Conservation (phyloP, 2,329 filamentous ascomycete species). For the Curvularia sp. region DNA sequence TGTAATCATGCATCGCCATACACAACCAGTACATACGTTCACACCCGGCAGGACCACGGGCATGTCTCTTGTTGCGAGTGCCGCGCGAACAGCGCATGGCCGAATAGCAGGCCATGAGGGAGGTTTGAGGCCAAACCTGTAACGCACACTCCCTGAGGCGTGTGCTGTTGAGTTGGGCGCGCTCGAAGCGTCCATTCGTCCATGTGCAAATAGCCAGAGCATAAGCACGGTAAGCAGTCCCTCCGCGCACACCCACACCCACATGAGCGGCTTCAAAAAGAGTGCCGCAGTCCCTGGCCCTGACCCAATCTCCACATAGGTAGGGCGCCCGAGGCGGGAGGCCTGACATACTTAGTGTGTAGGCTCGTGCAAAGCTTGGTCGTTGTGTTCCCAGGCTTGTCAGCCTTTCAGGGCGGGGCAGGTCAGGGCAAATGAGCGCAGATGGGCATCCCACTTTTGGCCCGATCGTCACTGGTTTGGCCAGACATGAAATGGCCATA, state of each 20-base stretch:
- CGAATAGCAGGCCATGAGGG: slow-evolving; percentile 20
- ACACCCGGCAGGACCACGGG: slow-evolving; percentile 16
- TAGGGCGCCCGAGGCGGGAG: slow-evolving; percentile 29
- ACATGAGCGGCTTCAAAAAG: slow-evolving; percentile 27
- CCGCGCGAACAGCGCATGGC: slow-evolving; percentile 12
- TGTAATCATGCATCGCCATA: slow-evolving; percentile 10
- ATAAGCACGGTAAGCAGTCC: slow-evolving; percentile 47
- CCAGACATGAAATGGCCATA: slow-evolving; percentile 8
- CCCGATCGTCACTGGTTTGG: slow-evolving; percentile 8
- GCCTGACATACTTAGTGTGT: slow-evolving; percentile 34
- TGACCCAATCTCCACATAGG: slow-evolving; percentile 46
- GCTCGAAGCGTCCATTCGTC: slow-evolving; percentile 33
- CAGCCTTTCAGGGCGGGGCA: slow-evolving; percentile 22
- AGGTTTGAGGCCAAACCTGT: slow-evolving; percentile 10
- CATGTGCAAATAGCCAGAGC: slow-evolving; percentile 30
- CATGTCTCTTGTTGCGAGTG: slow-evolving; percentile 13
- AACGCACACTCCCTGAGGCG: slow-evolving; percentile 17
- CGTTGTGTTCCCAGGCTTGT: slow-evolving; percentile 43
- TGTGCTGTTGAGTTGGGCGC: slow-evolving; percentile 16
- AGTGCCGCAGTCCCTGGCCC: slow-evolving; percentile 28
- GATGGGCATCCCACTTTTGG: slow-evolving; percentile 15
- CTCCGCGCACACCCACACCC: slow-evolving; percentile 31
- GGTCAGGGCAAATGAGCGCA: slow-evolving; percentile 22
- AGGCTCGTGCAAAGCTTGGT: slow-evolving; percentile 36
- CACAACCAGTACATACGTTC: neutral